These are phyloP conservation scores for Plasmodium gaboni DNA, from an alignment of 169 alveolate species.

Conservation along the genomic window DNA sequence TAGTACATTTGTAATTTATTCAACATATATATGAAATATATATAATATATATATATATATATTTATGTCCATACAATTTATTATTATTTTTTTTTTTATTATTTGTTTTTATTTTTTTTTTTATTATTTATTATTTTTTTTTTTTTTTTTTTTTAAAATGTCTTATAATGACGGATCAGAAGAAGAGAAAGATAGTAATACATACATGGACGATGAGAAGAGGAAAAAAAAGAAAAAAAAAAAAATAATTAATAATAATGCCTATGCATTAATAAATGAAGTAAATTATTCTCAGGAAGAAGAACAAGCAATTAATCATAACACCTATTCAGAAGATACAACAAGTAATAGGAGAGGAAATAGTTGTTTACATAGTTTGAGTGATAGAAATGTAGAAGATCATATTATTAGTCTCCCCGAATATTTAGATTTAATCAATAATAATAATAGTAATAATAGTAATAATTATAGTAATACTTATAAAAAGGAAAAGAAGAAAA, in stretches of 20 bases:
- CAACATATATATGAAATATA: no score
- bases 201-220: neutral
- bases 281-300: conserved; percentile 11
- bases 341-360: neutral
- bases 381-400: neutral
- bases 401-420: no score
- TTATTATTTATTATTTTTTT: neutral
- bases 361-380: neutral
- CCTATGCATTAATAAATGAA: conserved; percentile 13
- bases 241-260: neutral
- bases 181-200: conserved; percentile 2
- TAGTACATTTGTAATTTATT: neutral
- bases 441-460: no score
- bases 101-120: neutral
- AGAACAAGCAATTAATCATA: neutral
- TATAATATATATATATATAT: no score
- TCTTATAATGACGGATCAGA: neutral
- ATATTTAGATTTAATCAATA: no score
- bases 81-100: no score
- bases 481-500: no score
- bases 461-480: no score
- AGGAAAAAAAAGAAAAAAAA: conserved; percentile 46
- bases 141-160: neutral
- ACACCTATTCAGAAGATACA: neutral
- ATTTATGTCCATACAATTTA: no score